These are phyloP conservation scores for Iris pallida DNA, from an alignment of 116 monocot species.

Conservation along the genomic window DNA sequence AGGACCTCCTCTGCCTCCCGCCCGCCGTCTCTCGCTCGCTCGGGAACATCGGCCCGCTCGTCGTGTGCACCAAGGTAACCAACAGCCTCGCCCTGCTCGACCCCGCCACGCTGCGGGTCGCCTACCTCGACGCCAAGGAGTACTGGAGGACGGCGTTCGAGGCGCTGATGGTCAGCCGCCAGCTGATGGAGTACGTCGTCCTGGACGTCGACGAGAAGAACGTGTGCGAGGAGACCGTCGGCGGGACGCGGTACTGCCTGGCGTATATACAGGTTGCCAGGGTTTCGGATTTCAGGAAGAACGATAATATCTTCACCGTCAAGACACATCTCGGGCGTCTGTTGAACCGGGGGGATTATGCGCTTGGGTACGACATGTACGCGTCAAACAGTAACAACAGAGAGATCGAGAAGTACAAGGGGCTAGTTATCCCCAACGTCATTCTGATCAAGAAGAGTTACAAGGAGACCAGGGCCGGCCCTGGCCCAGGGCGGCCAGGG, in stretches of 20 bases:
- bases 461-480: conserved; percentile 57
- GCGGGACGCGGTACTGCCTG: conserved; percentile 46
- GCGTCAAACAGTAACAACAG: conserved; percentile 63
- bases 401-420: conserved; percentile 58
- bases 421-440: conserved; percentile 56
- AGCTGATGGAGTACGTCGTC: conserved; percentile 86
- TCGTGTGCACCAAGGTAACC: conserved; percentile 75
- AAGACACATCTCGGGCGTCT: conserved; percentile 76
- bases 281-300: conserved; percentile 70
- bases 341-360: conserved; percentile 66
- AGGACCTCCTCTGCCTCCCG: conserved; percentile 82
- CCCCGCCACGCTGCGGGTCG: conserved; percentile 57
- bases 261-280: conserved; percentile 65
- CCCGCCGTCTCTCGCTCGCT: conserved; percentile 47
- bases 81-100: conserved; percentile 57
- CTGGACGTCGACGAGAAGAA: conserved; percentile 55
- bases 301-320: conserved; percentile 50
- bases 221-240: conserved; percentile 24
- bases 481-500: no score
- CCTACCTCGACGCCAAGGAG: conserved; percentile 57
- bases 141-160: conserved; percentile 74
- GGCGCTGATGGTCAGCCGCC: conserved; percentile 57
- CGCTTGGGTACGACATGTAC: conserved; percentile 76
- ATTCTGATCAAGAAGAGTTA: conserved; percentile 84
- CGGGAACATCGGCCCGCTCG: conserved; percentile 83